Evolutionary conservation across 139 green algal species (phyloP), one percentile per base, ranked within the genome.

Genomic region (Ulvella scutata): DNA sequence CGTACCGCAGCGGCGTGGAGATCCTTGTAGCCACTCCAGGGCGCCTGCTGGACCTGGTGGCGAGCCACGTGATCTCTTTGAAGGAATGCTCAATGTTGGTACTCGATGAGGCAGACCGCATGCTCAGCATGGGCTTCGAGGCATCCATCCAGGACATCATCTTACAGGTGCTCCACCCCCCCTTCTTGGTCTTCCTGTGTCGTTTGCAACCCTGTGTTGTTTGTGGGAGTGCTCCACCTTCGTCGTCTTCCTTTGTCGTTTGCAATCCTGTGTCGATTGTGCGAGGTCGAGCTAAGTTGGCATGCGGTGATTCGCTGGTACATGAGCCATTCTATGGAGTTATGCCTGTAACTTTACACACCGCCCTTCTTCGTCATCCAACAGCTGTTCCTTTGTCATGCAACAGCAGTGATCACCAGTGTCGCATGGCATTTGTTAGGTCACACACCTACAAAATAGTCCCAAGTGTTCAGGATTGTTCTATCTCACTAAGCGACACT

Each of bases 111-210:
- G 93, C 93, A 6, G 93, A 97, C 76, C 84, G 93, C 79, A 97
- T 97, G 93, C 84, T 97, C 75, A 92, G 97, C 83, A 96, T 97
- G 91, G 93, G 93, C 38, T 96, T 98, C 43, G 91, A 96, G 78
- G 90, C 91, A 7, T 85, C 93, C 78, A 90, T 94, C 39, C 76
- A 77, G 38, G 87, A 86, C 33, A 89, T 91, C 61, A 59, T 90
- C 3, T 39, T 3, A n/a, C 80, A 87, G 78, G 77, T 77, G 39
- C 34, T 6, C 4, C 21, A 59, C 17, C 40, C 40, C n/a, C n/a
- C n/a, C n/a, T n/a, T n/a, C n/a, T n/a, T n/a, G n/a, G n/a, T n/a
- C n/a, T n/a, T n/a, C n/a, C n/a, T n/a, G n/a, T n/a, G n/a, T n/a
- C n/a, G n/a, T n/a, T n/a, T n/a, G n/a, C n/a, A n/a, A n/a, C n/a